Base-by-base conservation (phyloP, 441 rosid genomes). In the Gossypium gossypioides region DNA sequence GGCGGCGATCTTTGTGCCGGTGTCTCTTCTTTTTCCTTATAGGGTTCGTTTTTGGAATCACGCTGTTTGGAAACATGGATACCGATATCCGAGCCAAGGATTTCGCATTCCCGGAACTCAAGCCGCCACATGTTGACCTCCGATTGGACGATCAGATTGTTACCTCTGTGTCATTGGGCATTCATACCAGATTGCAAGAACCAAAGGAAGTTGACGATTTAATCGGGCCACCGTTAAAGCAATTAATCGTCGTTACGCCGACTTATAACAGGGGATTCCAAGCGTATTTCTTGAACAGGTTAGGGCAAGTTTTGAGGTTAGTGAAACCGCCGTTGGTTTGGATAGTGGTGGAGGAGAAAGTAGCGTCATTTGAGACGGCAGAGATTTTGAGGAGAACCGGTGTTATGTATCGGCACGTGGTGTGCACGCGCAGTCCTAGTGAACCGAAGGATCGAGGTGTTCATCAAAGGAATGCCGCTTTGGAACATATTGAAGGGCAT, bases 401-500 rank as follows among this genome's bases (percentile, higher is more conserved):
- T 44, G 93, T 91, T 12, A 86, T 95, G 95, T 91, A 92, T 77
- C 85, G 99, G 76, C 97, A 94, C 75, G 76, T 94, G 82, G 88
- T 90, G 50, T 83, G 85, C 69, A 76, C 54, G 15, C 78, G 69
- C 85, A 89, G 92, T 77, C 81, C 71, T 72, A 86, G 83, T 42
- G 75, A 64, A 63, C 80, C 83, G 21, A 95, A 89, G 80, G 97
- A 95, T 52, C 84, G 96, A 73, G 97, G 97, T 1, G 96, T 92
- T 63, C 85, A 88, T 54, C 97, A 89, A 87, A 86, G 97, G 73
- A 95, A 92, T 76, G 79, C 80, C 5, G 97, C 93, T 6, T 77
- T 92, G 84, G 96, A 88, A 79, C 93, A 92, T 56, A 86, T 95
- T 5, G 93, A 87, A 81, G 74, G 77, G 81, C 99, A 95, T 74